Conservation (phyloP, 2,329 filamentous ascomycete species). For the Cladophialophora chaetospira region DNA sequence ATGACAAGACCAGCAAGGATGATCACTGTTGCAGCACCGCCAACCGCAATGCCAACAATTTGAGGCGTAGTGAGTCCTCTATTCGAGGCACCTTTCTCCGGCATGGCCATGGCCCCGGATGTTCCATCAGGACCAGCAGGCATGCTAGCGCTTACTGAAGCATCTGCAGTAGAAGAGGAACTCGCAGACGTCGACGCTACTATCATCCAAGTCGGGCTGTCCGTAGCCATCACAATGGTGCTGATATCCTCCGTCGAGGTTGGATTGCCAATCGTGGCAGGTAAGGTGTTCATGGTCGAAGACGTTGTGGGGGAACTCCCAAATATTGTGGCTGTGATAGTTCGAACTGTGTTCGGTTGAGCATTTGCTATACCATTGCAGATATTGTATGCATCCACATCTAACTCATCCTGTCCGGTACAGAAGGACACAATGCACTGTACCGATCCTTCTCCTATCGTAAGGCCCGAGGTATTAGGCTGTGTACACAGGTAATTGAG, state of each 20-base stretch:
- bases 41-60: constrained; percentile 62
- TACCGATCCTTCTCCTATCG: constrained; percentile 70
- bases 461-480: constrained; percentile 63
- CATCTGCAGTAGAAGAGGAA: constrained; percentile 25
- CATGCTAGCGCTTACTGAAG: constrained; percentile 20
- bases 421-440: constrained; percentile 67
- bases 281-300: constrained; percentile 34
- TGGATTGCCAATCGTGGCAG: constrained; percentile 20
- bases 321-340: constrained; percentile 60
- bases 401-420: constrained; percentile 45
- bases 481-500: constrained; percentile 66
- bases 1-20: constrained; percentile 51
- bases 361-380: constrained; percentile 57
- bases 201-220: constrained; percentile 14
- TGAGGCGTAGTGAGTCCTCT: constrained; percentile 46
- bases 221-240: constrained; percentile 28
- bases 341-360: constrained; percentile 59
- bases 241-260: constrained; percentile 25
- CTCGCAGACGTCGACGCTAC: constrained; percentile 11
- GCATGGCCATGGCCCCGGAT: constrained; percentile 14
- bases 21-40: constrained; percentile 52
- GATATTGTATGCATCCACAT: constrained; percentile 56
- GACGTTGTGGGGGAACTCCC: constrained; percentile 42
- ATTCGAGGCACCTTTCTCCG: neutral
- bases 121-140: constrained; percentile 24